A percentile compares a stretch with the other conserved stretches of the same genome.
These are phyloP conservation scores for Bisporella sp. DNA, from an alignment of 2,329 filamentous ascomycete species.

Conservation along the genomic window DNA sequence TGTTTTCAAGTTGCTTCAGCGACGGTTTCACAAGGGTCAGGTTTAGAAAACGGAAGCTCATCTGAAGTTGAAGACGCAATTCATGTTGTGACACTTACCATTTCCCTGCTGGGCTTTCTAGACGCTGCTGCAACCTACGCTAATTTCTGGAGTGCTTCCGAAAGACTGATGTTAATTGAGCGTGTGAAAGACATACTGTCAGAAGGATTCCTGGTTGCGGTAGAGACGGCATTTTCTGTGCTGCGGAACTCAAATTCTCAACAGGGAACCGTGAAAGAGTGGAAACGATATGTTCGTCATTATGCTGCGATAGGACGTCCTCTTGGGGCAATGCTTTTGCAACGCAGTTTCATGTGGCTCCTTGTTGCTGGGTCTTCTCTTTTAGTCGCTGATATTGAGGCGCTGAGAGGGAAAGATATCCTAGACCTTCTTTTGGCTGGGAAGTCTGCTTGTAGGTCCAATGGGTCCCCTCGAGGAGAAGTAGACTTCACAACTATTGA, in stretches of 20 bases:
- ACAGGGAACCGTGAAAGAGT: slow-evolving; percentile 66
- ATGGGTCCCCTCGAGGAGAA: slow-evolving; percentile 35
- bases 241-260: slow-evolving; percentile 71
- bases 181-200: slow-evolving; percentile 68
- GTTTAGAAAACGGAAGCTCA: slow-evolving; percentile 44
- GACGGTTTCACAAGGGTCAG: slow-evolving; percentile 45
- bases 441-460: slow-evolving; percentile 30
- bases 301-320: slow-evolving; percentile 77
- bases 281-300: slow-evolving; percentile 79
- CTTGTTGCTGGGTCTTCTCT: slow-evolving; percentile 73
- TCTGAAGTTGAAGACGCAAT: slow-evolving; percentile 55
- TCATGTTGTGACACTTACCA: slow-evolving; percentile 65
- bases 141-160: slow-evolving; percentile 72
- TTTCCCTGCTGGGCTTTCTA: slow-evolving; percentile 86
- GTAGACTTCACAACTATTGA: slow-evolving; percentile 51
- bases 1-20: slow-evolving; percentile 57
- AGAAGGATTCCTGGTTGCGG: slow-evolving; percentile 74
- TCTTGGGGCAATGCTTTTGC: slow-evolving; percentile 83
- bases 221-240: slow-evolving; percentile 86
- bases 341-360: slow-evolving; percentile 81
- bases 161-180: slow-evolving; percentile 67
- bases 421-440: slow-evolving; percentile 66
- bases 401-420: slow-evolving; percentile 55
- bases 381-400: slow-evolving; percentile 56
- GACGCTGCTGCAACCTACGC: slow-evolving; percentile 72